Base-by-base conservation (phyloP, 192 early-diverging fungal species). In the Rhizoclosmatium globosum region DNA sequence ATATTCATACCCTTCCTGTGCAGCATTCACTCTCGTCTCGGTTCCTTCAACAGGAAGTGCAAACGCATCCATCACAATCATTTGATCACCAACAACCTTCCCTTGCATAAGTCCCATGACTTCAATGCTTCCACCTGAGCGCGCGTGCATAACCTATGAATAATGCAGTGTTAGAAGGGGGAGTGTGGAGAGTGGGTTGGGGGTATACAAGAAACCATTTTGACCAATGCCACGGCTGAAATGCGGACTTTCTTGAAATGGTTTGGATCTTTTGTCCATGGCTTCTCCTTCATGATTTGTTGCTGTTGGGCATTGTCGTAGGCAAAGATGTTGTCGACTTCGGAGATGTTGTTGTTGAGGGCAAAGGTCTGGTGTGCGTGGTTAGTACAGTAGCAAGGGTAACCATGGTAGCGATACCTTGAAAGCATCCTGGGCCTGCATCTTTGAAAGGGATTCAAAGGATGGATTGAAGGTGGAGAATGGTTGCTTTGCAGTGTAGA, bases 101-200 rank as follows among this genome's bases (percentile, higher is more conserved):
- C 98, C 98, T 76, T 98, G 96, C 95, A 99, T 96, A 47, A 96
- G 82, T 2, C 98, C 98, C 98, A 99, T 99, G 50, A 99, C 91
- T 87, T 99, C 97, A 78, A 98, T 94, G 70, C 89, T 90, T 65
- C 96, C 97, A 47, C 98, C 98, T 0, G 96, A 98, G 58, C 96
- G 90, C n/a, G 98, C 97, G 82, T 99, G 98, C 92, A 96, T 97
- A 23, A 93, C 92, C 94, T 95, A 31, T 31, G 31, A 31, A 31
- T 31, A 31, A 31, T 0, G 31, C 0, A 31, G 31, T 31, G 31
- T 31, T 31, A 31, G 31, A 31, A 31, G 31, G 31, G 31, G 31
- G 0, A 31, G 31, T n/a, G 31, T 17, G 44, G 7, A 60, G 47
- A 46, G 47, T n/a, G 68, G 9, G 9, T 23, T 0, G 31, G 31